These are phyloP conservation scores for Starmerella vaccinii DNA, from an alignment of 805 yeast genomes.

Conservation along the genomic window DNA sequence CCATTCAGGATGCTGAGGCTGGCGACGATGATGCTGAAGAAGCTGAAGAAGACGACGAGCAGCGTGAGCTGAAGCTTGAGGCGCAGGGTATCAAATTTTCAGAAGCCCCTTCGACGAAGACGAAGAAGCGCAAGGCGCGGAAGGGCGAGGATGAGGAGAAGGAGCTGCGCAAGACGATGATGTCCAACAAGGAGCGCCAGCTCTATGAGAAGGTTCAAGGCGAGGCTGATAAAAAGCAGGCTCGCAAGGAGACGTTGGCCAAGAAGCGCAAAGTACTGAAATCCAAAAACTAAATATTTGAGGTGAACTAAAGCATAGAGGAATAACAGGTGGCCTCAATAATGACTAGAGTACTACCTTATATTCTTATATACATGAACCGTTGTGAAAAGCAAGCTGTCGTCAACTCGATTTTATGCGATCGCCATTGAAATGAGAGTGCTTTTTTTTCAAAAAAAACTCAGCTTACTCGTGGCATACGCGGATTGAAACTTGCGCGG, in stretches of 20 bases:
- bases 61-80: slow-evolving; percentile 79
- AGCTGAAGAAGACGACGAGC: slow-evolving; percentile 39
- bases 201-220: slow-evolving; percentile 91
- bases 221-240: slow-evolving; percentile 73
- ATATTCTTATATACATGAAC: neutral
- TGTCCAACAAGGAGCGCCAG: slow-evolving; percentile 92
- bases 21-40: slow-evolving; percentile 40
- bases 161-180: slow-evolving; percentile 90
- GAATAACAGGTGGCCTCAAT: neutral
- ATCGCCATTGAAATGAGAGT: too few species aligned
- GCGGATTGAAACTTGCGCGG: slow-evolving; percentile 68
- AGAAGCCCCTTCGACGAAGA: slow-evolving; percentile 36
- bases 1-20: slow-evolving; percentile 41
- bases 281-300: slow-evolving; percentile 8
- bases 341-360: neutral
- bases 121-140: slow-evolving; percentile 31
- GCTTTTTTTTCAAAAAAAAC: neutral
- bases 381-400: neutral
- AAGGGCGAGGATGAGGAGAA: slow-evolving; percentile 65
- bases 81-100: slow-evolving; percentile 76
- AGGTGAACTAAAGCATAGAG: neutral
- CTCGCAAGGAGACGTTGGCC: slow-evolving; percentile 59
- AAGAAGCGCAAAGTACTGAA: slow-evolving; percentile 46
- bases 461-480: slow-evolving; percentile 36
- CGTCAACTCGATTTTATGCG: too few species aligned